Evolutionary conservation across 2,329 filamentous ascomycete species (phyloP).

Genomic region (Claviceps monticola): DNA sequence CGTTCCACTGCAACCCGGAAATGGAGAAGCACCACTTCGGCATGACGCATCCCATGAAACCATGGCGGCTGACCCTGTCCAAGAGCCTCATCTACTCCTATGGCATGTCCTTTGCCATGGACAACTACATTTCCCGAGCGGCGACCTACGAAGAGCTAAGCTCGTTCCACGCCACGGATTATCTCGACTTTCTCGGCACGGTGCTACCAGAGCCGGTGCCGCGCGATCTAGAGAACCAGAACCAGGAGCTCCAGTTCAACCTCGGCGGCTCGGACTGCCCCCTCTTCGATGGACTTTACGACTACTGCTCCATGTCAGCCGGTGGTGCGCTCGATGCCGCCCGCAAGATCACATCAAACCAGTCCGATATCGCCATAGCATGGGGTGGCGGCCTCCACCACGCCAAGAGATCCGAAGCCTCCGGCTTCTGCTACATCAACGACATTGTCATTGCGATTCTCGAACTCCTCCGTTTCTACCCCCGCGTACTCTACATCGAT

Average conservation of each 20-base stretch:
- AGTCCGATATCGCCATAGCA: constrained; percentile 92
- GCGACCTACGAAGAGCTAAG: constrained; percentile 81
- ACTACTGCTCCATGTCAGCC: constrained; percentile 88
- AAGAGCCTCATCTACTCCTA: constrained; percentile 92
- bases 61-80: constrained; percentile 88
- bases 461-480: constrained; percentile 67
- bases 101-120: constrained; percentile 93
- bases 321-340: constrained; percentile 86
- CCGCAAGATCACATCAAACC: constrained; percentile 69
- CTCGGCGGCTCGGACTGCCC: constrained; percentile 87
- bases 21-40: constrained; percentile 97
- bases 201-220: constrained; percentile 51
- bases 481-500: constrained; percentile 85
- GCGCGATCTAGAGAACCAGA: constrained; percentile 50
- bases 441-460: constrained; percentile 93
- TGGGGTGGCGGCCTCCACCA: constrained; percentile 97
- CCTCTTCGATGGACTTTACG: constrained; percentile 87
- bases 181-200: constrained; percentile 74
- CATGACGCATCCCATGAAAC: constrained; percentile 96
- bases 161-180: constrained; percentile 76
- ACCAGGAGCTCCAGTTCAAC: constrained; percentile 62
- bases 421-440: constrained; percentile 97
- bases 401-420: constrained; percentile 85
- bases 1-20: constrained; percentile 86
- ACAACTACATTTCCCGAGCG: constrained; percentile 72